phyloP scores from a whole-genome alignment of 1,284 basidiomycete species.

The Trichosporon sp. region DNA sequence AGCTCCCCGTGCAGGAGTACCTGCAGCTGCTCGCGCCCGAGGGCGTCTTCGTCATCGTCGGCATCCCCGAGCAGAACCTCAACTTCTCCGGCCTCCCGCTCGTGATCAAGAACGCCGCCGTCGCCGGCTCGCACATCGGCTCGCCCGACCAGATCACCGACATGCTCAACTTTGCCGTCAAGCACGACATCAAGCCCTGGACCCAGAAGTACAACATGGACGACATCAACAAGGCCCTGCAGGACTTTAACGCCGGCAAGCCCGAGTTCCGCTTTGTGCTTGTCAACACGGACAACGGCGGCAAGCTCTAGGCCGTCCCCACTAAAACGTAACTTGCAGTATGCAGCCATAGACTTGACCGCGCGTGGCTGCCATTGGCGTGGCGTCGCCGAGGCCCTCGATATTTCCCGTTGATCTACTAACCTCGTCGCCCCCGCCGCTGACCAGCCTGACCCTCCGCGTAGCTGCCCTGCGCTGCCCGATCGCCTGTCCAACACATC shows the following conservation, averaged over 20 bases:
- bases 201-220: constrained; percentile 41
- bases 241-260: constrained; percentile 47
- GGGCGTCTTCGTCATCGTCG: constrained; percentile 46
- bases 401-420: too few species aligned
- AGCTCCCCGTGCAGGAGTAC: constrained; percentile 37
- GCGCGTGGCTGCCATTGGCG: not conserved
- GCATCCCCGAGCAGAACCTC: constrained; percentile 33
- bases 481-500: too few species aligned
- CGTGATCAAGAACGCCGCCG: constrained; percentile 22
- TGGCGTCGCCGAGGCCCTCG: not conserved
- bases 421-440: too few species aligned
- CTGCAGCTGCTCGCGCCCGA: constrained; percentile 44
- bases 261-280: constrained; percentile 51
- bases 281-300: constrained; percentile 35
- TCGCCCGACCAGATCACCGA: constrained; percentile 46
- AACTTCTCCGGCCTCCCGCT: constrained; percentile 31
- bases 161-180: constrained; percentile 43
- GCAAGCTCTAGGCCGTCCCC: constrained; percentile 16
- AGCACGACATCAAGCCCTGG: constrained; percentile 32
- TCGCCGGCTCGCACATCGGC: constrained; percentile 39
- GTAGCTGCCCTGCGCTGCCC: too few species aligned
- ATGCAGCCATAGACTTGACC: not conserved
- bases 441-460: too few species aligned
- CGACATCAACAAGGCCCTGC: constrained; percentile 50
- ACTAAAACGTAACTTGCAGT: not conserved